These are phyloP conservation scores for Aspergillus taichungensis DNA, from an alignment of 495 filamentous ascomycete genomes.

Conservation along the genomic window DNA sequence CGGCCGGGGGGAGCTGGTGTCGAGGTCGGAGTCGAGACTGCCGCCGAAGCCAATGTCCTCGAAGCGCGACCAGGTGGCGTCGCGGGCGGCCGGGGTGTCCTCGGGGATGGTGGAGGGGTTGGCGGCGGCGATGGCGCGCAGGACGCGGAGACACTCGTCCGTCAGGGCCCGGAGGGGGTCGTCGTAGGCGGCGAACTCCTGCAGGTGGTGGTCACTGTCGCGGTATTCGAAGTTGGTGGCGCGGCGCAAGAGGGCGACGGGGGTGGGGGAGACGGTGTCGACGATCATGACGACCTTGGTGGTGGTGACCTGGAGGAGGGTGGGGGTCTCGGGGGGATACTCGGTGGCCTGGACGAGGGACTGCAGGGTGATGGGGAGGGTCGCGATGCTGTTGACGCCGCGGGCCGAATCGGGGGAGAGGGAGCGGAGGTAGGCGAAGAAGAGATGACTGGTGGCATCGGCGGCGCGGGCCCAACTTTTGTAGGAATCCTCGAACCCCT, in stretches of 20 bases:
- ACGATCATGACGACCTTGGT: slow-evolving; percentile 95
- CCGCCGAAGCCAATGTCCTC: slow-evolving; percentile 89
- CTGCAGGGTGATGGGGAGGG: slow-evolving; percentile 82
- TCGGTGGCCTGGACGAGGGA: slow-evolving; percentile 85
- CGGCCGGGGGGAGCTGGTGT: slow-evolving; percentile 28
- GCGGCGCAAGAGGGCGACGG: slow-evolving; percentile 81
- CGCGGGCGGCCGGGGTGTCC: slow-evolving; percentile 60
- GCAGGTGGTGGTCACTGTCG: slow-evolving; percentile 73
- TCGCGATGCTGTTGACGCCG: slow-evolving; percentile 65
- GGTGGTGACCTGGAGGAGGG: slow-evolving; percentile 68
- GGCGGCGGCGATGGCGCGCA: slow-evolving; percentile 76
- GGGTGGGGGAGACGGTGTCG: slow-evolving; percentile 88
- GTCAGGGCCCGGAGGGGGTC: slow-evolving; percentile 84
- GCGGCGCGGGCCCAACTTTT: slow-evolving; percentile 84
- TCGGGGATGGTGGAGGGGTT: slow-evolving; percentile 71
- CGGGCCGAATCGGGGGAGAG: slow-evolving; percentile 67
- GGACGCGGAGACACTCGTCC: slow-evolving; percentile 84
- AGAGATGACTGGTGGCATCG: slow-evolving; percentile 91
- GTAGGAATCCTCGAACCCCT: slow-evolving; percentile 95
- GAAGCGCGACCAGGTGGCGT: slow-evolving; percentile 93
- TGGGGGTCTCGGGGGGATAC: slow-evolving; percentile 79
- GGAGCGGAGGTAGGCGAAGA: slow-evolving; percentile 94
- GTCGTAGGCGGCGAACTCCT: slow-evolving; percentile 77
- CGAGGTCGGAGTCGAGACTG: slow-evolving; percentile 58
- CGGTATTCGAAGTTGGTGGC: slow-evolving; percentile 94